A percentile compares a stretch with the other conserved stretches of the same genome.
Evolutionary conservation across 2,329 filamentous ascomycete genomes (phyloP).

Genomic region (Aspergillus caelatus): DNA sequence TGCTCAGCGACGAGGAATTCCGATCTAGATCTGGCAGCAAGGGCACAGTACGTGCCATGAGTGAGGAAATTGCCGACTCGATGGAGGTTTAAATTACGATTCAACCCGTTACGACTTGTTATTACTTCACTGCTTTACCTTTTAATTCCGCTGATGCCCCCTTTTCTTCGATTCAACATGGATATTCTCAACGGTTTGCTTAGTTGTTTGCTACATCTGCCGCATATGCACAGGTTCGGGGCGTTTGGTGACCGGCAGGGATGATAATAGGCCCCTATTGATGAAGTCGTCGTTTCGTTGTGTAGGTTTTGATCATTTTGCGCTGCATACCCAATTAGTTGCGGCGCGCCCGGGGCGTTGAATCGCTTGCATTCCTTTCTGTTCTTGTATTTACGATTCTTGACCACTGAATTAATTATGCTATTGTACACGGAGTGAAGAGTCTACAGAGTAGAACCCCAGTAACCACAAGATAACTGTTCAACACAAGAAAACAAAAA

Average conservation of each 20-base stretch:
- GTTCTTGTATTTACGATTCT: constrained; percentile 4
- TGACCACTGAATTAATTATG: neutral
- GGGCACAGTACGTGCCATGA: constrained; percentile 54
- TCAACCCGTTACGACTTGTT: constrained; percentile 11
- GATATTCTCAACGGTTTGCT: constrained; percentile 8
- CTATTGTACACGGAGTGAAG: neutral
- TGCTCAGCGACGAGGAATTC: constrained; percentile 49
- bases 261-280: constrained; percentile 17
- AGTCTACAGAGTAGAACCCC: neutral
- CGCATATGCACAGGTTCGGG: constrained; percentile 25
- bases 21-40: constrained; percentile 43
- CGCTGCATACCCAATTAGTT: constrained; percentile 20
- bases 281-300: constrained; percentile 1
- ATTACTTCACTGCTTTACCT: constrained; percentile 18
- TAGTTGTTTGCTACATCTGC: constrained; percentile 20
- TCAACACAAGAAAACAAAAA: neutral
- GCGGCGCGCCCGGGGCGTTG: constrained; percentile 43
- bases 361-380: constrained; percentile 27
- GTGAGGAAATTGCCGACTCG: constrained; percentile 55
- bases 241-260: constrained; percentile 23
- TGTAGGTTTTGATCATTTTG: constrained; percentile 8
- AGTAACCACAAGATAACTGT: neutral
- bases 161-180: constrained; percentile 17
- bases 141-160: constrained; percentile 13
- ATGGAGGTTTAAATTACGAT: constrained; percentile 53